These are phyloP conservation scores for Coelastrella sp. DNA, from an alignment of 139 green algal genomes.

Conservation along the genomic window DNA sequence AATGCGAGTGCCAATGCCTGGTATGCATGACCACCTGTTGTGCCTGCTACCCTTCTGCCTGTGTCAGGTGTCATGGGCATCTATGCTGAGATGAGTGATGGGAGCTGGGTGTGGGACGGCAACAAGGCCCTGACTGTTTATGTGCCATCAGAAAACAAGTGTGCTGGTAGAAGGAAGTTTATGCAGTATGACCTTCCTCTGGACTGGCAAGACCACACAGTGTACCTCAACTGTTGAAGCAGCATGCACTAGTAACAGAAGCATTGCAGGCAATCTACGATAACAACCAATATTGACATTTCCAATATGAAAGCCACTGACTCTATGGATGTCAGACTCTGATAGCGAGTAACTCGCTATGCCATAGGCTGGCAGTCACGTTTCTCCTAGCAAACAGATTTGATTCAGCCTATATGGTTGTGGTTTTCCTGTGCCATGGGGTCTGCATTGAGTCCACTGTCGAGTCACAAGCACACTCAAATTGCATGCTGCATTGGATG, in stretches of 20 bases:
- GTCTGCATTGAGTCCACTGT: no score
- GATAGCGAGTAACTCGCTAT: no score
- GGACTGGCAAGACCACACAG: conserved; percentile 24
- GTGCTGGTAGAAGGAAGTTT: background rate
- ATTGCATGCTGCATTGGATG: no score
- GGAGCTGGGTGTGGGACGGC: background rate
- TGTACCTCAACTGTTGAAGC: conserved; percentile 15
- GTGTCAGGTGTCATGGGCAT: conserved; percentile 9
- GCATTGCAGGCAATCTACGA: no score
- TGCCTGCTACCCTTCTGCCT: background rate
- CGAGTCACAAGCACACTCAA: no score
- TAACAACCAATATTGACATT: no score
- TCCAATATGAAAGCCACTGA: no score
- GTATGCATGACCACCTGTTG: background rate
- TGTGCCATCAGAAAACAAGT: conserved; percentile 14
- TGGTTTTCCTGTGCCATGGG: no score
- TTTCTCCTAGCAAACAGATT: no score
- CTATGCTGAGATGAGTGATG: background rate
- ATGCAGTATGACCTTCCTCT: conserved; percentile 6
- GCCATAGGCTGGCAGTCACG: background rate
- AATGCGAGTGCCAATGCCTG: no score
- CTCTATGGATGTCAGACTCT: no score
- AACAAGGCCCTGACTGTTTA: conserved; percentile 5
- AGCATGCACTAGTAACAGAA: background rate
- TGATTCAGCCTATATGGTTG: no score